Conservation (phyloP, 768 basidiomycete genomes). For the Agaricus bisporus region DNA sequence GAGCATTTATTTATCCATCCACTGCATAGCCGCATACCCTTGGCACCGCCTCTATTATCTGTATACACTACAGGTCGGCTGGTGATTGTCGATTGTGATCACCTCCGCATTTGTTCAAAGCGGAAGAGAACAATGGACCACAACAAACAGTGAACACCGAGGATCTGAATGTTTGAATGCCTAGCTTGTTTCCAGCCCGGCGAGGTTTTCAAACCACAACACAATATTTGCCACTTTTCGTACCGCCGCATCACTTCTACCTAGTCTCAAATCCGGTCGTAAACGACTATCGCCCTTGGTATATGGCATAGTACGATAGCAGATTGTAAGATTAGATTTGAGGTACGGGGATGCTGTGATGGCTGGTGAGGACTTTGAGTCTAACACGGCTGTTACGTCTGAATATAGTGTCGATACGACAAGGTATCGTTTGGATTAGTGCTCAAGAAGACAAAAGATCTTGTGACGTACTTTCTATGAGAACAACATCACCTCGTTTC, state of each 20-base stretch:
- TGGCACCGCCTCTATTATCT: not conserved
- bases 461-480: conserved; percentile 55
- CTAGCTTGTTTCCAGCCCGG: conserved; percentile 36
- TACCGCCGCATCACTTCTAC: conserved; percentile 61
- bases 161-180: not conserved
- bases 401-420: not conserved
- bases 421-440: conserved; percentile 2
- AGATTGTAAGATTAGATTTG: conserved; percentile 57
- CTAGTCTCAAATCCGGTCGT: conserved; percentile 70
- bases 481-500: conserved; percentile 68
- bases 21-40: too few species aligned
- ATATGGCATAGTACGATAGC: conserved; percentile 74
- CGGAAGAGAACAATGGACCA: not conserved
- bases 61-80: too few species aligned
- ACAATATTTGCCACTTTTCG: conserved; percentile 61
- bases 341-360: conserved; percentile 67
- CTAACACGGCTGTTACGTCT: conserved; percentile 52
- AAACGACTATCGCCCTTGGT: conserved; percentile 50
- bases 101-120: not conserved
- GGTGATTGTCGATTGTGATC: too few species aligned
- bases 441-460: not conserved
- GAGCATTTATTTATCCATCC: too few species aligned
- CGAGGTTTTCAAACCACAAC: conserved; percentile 69
- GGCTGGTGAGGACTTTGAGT: conserved; percentile 36
- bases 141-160: not conserved